phyloP scores from a whole-genome alignment of 306 rosid genomes.

The Macrotyloma uniflorum region DNA sequence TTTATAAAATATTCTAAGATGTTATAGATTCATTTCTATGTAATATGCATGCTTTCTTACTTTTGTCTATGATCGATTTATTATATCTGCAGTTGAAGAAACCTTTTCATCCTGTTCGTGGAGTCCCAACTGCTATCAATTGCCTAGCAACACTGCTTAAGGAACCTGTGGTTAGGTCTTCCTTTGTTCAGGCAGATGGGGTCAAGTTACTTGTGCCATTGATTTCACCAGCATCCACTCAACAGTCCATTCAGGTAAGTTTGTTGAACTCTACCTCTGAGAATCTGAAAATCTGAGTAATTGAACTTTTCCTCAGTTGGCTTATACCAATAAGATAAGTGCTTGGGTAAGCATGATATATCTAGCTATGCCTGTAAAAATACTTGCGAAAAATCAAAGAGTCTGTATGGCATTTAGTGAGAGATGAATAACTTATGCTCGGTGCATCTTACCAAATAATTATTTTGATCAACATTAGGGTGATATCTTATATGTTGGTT shows the following conservation, averaged over 20 bases:
- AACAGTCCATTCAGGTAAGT: slow-evolving; percentile 92
- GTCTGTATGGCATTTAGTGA: slow-evolving; percentile 23
- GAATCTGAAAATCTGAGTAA: slow-evolving; percentile 27
- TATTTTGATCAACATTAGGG: not conserved
- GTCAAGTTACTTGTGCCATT: slow-evolving; percentile 92
- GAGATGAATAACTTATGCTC: slow-evolving; percentile 5
- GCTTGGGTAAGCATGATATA: slow-evolving; percentile 29
- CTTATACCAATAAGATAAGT: slow-evolving; percentile 26
- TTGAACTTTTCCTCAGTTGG: slow-evolving; percentile 18
- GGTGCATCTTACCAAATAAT: slow-evolving; percentile 22
- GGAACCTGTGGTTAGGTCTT: slow-evolving; percentile 89
- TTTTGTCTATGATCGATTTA: slow-evolving; percentile 18
- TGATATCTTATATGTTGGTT: slow-evolving; percentile 25
- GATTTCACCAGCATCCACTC: slow-evolving; percentile 94
- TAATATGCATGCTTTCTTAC: slow-evolving; percentile 23
- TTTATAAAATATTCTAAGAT: slow-evolving; percentile 14
- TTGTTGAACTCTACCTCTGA: slow-evolving; percentile 15
- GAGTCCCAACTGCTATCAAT: slow-evolving; percentile 77
- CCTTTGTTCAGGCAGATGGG: slow-evolving; percentile 90
- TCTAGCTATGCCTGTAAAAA: slow-evolving; percentile 10
- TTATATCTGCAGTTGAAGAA: slow-evolving; percentile 71
- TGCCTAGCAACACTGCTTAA: slow-evolving; percentile 86
- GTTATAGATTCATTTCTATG: not conserved
- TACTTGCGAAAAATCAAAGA: slow-evolving; percentile 25
- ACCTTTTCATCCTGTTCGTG: slow-evolving; percentile 87